Conservation (phyloP, 176 grass and related monocot species). For the Zizania latifolia region DNA sequence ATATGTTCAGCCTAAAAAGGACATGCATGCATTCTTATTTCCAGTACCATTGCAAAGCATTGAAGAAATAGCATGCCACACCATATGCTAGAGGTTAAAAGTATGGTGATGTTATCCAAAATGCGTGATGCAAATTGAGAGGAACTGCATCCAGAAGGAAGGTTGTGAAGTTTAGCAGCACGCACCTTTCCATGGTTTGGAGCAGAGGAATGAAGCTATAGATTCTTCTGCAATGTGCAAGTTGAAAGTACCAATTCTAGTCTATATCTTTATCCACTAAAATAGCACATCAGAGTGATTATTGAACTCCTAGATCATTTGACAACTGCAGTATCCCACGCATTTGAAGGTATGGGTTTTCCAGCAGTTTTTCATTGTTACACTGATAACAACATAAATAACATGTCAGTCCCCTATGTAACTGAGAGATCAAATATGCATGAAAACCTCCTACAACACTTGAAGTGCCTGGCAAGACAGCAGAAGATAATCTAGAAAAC, state of each 20-base stretch:
- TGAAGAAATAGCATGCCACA: not conserved
- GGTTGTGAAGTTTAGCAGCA: not conserved
- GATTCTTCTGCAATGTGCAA: slow-evolving; percentile 39
- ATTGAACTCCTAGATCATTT: slow-evolving; percentile 79
- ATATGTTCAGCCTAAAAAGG: not conserved
- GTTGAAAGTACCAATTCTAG: slow-evolving; percentile 22
- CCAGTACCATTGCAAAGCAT: not conserved
- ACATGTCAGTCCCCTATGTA: slow-evolving; percentile 22
- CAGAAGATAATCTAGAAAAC: slow-evolving; percentile 12
- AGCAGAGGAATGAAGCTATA: slow-evolving; percentile 18
- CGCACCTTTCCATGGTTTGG: slow-evolving; percentile 21
- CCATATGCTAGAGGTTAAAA: not conserved
- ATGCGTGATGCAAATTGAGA: not conserved
- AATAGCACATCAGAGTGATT: slow-evolving; percentile 24
- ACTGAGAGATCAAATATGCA: slow-evolving; percentile 1
- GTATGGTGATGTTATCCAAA: not conserved
- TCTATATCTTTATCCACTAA: slow-evolving; percentile 19
- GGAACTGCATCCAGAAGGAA: not conserved
- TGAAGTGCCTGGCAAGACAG: slow-evolving; percentile 9
- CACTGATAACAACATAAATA: slow-evolving; percentile 39
- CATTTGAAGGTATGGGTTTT: slow-evolving; percentile 99
- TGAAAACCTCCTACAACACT: not conserved
- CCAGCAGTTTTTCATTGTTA: slow-evolving; percentile 99
- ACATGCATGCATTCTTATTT: not conserved
- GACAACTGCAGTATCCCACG: slow-evolving; percentile 85